Evolutionary conservation across 2,329 filamentous ascomycete species (phyloP), one percentile per base, ranked within the genome.

Genomic region (Venturia aucupariae): DNA sequence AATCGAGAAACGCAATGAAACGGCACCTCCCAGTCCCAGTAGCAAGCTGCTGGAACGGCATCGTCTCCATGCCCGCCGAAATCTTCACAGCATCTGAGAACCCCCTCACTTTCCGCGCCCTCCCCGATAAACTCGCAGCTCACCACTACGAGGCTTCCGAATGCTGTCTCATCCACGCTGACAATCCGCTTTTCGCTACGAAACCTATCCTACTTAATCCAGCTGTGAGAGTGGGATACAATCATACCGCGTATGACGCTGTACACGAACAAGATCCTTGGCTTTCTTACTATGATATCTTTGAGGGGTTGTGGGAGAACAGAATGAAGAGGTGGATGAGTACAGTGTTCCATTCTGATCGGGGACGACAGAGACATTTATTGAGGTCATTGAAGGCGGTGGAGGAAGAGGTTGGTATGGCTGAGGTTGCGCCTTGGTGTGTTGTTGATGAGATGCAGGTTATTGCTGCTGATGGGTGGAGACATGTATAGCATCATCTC

Each of bases 151-250:
- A 92, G 73, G 89, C 81, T n/a, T 89, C 85, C 17, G 89, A 92
- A 74, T 92, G 89, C 77, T 92, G 90, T 73, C 82, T 92, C 62
- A 85, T 90, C 64, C 88, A 90, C 71, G 84, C 84, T 2, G 88
- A 90, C 70, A 90, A 90, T 69, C 83, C 83, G 1, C 75, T 86
- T 4, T 80, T 80, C 5, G 71, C 63, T 0, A 68, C 65, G 7
- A 74, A 77, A 64, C 85, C 88, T 61, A 84, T 90, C 6, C 90
- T 80, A 72, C 71, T 90, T 46, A 91, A 91, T 71, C 86, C 88
- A 1, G 81, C 81, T 15, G 87, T 90, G 13, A 79, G 86, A 10
- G 88, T 90, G 5, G 86, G 81, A 2, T 90, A 90, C 71, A 84
- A 79, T 67, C 72, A 63, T 24, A 65, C 68, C 4, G 69, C 71